phyloP scores from a whole-genome alignment of 148 eudicot species.

The Chenopodium berlandieri region DNA sequence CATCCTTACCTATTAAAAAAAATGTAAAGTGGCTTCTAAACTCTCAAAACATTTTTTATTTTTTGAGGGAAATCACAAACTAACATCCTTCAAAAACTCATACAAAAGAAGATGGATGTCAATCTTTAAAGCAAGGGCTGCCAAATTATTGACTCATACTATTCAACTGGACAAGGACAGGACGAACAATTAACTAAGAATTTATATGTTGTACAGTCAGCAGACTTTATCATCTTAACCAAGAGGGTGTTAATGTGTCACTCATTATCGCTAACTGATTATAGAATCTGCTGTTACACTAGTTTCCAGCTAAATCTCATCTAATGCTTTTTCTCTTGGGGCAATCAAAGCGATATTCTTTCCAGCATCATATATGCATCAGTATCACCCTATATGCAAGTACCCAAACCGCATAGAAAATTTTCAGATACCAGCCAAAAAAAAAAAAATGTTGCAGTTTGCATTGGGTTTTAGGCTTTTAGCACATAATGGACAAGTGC shows the following conservation, averaged over 20 bases:
- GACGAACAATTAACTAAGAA: not conserved
- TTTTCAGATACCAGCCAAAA: not conserved
- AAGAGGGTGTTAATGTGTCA: not conserved
- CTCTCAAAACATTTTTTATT: not conserved
- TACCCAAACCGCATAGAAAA: not conserved
- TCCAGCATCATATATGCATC: not conserved
- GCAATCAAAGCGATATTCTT: not conserved
- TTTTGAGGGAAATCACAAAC: not conserved
- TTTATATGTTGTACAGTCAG: too few species aligned
- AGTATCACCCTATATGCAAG: not conserved
- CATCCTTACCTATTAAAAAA: not conserved
- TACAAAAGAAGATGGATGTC: not conserved
- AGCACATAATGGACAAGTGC: not conserved
- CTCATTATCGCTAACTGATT: not conserved
- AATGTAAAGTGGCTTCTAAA: not conserved
- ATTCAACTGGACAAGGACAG: not conserved
- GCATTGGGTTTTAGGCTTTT: not conserved
- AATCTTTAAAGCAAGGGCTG: not conserved
- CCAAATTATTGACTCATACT: not conserved
- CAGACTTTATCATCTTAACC: too few species aligned
- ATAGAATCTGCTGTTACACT: not conserved
- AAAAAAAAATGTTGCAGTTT: not conserved
- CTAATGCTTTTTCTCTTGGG: not conserved
- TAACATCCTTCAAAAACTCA: not conserved
- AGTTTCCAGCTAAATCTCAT: not conserved